phyloP scores from a whole-genome alignment of 108 stramenopile genomes.

The Skeletonema marinoi region DNA sequence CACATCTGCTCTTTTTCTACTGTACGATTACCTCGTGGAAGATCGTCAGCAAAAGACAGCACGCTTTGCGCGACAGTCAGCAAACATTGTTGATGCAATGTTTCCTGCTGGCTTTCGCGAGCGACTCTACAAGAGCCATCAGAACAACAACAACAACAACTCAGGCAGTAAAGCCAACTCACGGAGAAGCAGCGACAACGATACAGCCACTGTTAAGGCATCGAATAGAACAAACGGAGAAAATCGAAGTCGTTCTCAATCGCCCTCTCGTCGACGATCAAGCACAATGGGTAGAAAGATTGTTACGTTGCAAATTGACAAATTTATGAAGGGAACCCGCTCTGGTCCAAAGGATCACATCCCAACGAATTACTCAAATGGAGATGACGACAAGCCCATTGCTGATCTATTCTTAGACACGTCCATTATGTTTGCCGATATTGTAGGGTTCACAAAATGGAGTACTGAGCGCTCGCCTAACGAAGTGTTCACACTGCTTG shows the following conservation, averaged over 20 bases:
- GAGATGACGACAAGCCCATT: slow-evolving; percentile 56
- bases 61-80: slow-evolving; percentile 23
- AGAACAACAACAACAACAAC: neutral
- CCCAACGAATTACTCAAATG: neutral
- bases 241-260: neutral
- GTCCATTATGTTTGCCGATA: slow-evolving; percentile 76
- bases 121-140: slow-evolving; percentile 50
- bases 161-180: neutral
- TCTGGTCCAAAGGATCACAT: neutral
- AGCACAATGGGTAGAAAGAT: neutral
- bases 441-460: slow-evolving; percentile 73
- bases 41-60: slow-evolving; percentile 47
- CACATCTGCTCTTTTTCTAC: slow-evolving; percentile 54
- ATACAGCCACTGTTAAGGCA: neutral
- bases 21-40: slow-evolving; percentile 64
- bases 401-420: slow-evolving; percentile 73
- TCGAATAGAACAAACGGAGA: slow-evolving; percentile 7
- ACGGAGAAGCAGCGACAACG: neutral
- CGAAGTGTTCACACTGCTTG: slow-evolving; percentile 60
- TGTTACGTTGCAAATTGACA: slow-evolving; percentile 22
- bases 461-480: slow-evolving; percentile 49
- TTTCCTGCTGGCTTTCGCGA: slow-evolving; percentile 63
- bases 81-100: slow-evolving; percentile 57
- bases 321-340: slow-evolving; percentile 28
- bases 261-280: neutral